Evolutionary conservation across 2,329 filamentous ascomycete species (phyloP).

Genomic region (Exophiala phaeomuriformis): DNA sequence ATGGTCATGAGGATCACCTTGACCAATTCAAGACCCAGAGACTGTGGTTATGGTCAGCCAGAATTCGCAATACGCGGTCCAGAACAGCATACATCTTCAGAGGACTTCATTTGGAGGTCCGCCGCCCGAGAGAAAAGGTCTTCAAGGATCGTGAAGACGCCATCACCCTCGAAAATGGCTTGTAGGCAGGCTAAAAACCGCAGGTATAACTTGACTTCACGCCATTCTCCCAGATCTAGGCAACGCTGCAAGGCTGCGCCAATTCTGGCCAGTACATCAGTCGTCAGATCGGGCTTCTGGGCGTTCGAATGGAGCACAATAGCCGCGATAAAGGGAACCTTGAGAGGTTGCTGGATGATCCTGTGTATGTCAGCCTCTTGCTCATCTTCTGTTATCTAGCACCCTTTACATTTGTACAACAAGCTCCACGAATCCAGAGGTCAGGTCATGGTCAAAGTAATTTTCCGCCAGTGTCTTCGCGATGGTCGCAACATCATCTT

Average conservation of each 20-base stretch:
- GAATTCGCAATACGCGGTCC: neutral
- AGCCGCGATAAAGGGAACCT: slow-evolving; percentile 89
- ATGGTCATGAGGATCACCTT: slow-evolving; percentile 95
- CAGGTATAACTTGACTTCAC: slow-evolving; percentile 80
- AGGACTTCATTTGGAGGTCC: slow-evolving; percentile 84
- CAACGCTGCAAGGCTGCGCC: slow-evolving; percentile 57
- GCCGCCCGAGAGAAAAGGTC: slow-evolving; percentile 89
- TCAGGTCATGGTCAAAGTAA: slow-evolving; percentile 75
- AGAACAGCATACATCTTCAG: slow-evolving; percentile 63
- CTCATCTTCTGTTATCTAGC: neutral
- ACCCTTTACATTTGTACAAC: slow-evolving; percentile 60
- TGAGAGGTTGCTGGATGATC: slow-evolving; percentile 84
- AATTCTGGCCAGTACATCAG: slow-evolving; percentile 60
- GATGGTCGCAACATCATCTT: slow-evolving; percentile 69
- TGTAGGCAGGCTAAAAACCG: slow-evolving; percentile 87
- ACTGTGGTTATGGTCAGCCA: slow-evolving; percentile 34
- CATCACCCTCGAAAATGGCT: slow-evolving; percentile 70
- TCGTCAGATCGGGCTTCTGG: slow-evolving; percentile 65
- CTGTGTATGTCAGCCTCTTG: slow-evolving; percentile 32
- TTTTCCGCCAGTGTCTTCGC: slow-evolving; percentile 73
- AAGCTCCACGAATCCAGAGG: slow-evolving; percentile 64
- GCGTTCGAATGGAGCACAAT: slow-evolving; percentile 74
- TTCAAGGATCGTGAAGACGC: slow-evolving; percentile 75
- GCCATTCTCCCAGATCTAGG: slow-evolving; percentile 71
- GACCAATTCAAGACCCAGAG: slow-evolving; percentile 72